Evolutionary conservation across 2,329 filamentous ascomycete genomes (phyloP).

Genomic region (Cadophora luteo-olivacea): DNA sequence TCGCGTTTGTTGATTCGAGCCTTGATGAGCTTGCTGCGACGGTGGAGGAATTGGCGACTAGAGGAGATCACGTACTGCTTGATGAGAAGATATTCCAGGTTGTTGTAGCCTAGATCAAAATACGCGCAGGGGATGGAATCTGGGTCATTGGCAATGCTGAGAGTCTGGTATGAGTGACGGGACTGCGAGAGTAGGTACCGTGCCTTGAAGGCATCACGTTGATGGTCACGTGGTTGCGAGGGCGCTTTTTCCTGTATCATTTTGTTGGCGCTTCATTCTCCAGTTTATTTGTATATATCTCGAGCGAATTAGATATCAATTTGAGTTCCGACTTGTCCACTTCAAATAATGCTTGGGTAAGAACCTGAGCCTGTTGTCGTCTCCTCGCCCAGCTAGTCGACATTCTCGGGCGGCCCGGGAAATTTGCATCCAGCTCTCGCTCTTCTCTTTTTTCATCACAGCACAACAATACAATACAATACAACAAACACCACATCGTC

Average conservation of each 20-base stretch:
- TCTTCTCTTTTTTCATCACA: too few species aligned
- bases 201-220: too few species aligned
- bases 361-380: background rate
- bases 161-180: too few species aligned
- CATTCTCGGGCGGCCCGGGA: too few species aligned
- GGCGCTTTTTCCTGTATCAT: background rate
- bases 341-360: background rate
- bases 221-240: background rate
- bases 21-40: conserved; percentile 42
- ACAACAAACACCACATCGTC: too few species aligned
- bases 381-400: too few species aligned
- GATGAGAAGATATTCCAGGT: conserved; percentile 16
- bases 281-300: background rate
- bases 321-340: background rate
- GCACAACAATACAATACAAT: too few species aligned
- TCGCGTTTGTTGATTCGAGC: conserved; percentile 45
- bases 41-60: conserved; percentile 33
- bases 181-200: too few species aligned
- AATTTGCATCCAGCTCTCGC: too few species aligned
- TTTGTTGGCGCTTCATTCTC: background rate
- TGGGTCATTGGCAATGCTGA: background rate
- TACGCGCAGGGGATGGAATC: background rate
- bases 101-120: background rate
- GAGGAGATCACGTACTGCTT: conserved; percentile 24
- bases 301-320: background rate